Evolutionary conservation across 139 green algal genomes (phyloP).

Genomic region (Astrephomene gubernaculifera): DNA sequence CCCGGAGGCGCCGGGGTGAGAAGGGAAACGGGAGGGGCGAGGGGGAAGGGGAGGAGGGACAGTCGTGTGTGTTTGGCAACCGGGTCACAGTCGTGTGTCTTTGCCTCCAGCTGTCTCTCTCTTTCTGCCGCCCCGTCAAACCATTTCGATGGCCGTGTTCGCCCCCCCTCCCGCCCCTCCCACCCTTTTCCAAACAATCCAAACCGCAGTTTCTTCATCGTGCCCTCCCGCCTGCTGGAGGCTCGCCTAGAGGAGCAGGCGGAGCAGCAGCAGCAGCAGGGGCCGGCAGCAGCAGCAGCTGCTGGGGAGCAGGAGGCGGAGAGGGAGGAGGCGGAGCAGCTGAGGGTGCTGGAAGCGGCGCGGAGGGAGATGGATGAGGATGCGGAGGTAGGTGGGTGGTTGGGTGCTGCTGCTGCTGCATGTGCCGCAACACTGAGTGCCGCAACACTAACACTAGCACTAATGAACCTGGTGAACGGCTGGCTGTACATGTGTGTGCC

Average conservation of each 20-base stretch:
- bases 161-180: too few species aligned
- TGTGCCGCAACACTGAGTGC: too few species aligned
- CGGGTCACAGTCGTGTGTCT: too few species aligned
- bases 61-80: too few species aligned
- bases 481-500: not conserved
- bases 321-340: constrained; percentile 11
- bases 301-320: not conserved
- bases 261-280: not conserved
- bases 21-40: not conserved
- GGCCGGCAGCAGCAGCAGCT: not conserved
- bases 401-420: too few species aligned
- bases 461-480: too few species aligned
- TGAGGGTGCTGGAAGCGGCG: not conserved
- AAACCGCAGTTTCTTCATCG: constrained; percentile 73
- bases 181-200: too few species aligned
- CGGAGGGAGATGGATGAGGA: not conserved
- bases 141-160: too few species aligned
- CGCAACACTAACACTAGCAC: too few species aligned
- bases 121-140: too few species aligned
- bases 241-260: not conserved
- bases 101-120: too few species aligned
- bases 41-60: not conserved
- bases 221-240: constrained; percentile 69
- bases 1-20: constrained; percentile 74
- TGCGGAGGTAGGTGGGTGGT: not conserved